A percentile compares a stretch with the other conserved stretches of the same genome.
phyloP scores from a whole-genome alignment of 2,329 filamentous ascomycete species.

The Cladosporium cucumerinum region DNA sequence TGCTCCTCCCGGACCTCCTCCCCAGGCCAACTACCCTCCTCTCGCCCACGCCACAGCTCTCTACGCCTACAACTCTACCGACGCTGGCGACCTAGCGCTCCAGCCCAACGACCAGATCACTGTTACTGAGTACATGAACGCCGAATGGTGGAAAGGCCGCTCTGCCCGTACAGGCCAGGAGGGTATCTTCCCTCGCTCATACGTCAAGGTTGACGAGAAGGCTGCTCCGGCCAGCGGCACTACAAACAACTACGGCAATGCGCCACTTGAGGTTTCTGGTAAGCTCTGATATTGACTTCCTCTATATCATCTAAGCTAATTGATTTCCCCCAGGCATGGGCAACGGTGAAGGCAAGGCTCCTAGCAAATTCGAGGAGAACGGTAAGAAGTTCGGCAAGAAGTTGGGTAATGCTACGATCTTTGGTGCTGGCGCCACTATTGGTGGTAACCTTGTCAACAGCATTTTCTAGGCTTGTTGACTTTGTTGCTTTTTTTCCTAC shows the following conservation, averaged over 20 bases:
- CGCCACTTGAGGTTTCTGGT: slow-evolving; percentile 71
- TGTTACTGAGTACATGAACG: slow-evolving; percentile 90
- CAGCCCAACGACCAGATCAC: slow-evolving; percentile 75
- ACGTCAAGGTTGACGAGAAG: slow-evolving; percentile 72
- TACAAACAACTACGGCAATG: slow-evolving; percentile 46
- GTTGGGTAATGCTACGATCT: slow-evolving; percentile 78
- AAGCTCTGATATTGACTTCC: background rate
- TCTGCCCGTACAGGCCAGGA: slow-evolving; percentile 79
- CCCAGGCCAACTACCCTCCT: slow-evolving; percentile 47
- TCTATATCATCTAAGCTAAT: background rate
- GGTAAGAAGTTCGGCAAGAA: slow-evolving; percentile 98
- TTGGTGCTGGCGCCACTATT: slow-evolving; percentile 88
- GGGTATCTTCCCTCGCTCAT: slow-evolving; percentile 93
- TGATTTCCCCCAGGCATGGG: slow-evolving; percentile 22
- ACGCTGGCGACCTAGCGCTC: slow-evolving; percentile 77
- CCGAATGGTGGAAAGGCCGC: slow-evolving; percentile 92
- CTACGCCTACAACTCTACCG: slow-evolving; percentile 77
- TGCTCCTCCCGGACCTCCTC: slow-evolving; percentile 47
- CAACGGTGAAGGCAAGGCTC: slow-evolving; percentile 48
- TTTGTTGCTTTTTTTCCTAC: background rate
- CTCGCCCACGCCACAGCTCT: slow-evolving; percentile 74
- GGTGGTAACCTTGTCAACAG: slow-evolving; percentile 86
- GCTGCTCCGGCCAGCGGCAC: slow-evolving; percentile 35
- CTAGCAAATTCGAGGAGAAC: slow-evolving; percentile 63
- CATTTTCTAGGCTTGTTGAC: slow-evolving; percentile 62